A percentile compares a stretch with the other conserved stretches of the same genome.
Conservation (phyloP, 257 asterid species). For the Solanum tarapatanum region DNA sequence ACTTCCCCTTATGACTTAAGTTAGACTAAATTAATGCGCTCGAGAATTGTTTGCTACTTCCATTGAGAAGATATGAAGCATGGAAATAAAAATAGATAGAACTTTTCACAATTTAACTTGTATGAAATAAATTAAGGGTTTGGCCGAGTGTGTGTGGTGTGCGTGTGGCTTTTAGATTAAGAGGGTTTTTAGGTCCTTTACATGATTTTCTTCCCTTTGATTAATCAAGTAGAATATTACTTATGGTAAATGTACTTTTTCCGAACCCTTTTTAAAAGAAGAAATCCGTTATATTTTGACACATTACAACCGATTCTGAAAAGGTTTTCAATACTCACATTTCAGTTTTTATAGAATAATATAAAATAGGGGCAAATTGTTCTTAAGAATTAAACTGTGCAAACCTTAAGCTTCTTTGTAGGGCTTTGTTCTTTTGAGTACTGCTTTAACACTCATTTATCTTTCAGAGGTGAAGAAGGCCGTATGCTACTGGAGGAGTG, state of each 20-base stretch:
- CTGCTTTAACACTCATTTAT: neutral
- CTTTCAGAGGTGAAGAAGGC: conserved; percentile 71
- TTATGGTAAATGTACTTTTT: neutral
- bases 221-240: neutral
- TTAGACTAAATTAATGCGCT: neutral
- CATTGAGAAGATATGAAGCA: neutral
- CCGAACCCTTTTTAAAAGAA: neutral
- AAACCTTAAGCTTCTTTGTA: neutral
- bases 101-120: neutral
- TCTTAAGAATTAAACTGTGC: neutral
- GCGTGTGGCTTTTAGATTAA: neutral
- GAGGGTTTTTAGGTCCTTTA: neutral
- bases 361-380: neutral
- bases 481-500: conserved; percentile 61
- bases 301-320: neutral
- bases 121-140: neutral
- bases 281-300: neutral
- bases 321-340: neutral
- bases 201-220: neutral
- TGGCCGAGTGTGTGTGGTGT: neutral
- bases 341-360: neutral
- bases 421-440: neutral
- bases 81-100: neutral
- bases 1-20: neutral
- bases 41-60: neutral